A percentile compares a stretch with the other conserved stretches of the same genome.
These are phyloP conservation scores for Epichloe sylvatica DNA, from an alignment of 2,329 filamentous ascomycete species.

Conservation along the genomic window DNA sequence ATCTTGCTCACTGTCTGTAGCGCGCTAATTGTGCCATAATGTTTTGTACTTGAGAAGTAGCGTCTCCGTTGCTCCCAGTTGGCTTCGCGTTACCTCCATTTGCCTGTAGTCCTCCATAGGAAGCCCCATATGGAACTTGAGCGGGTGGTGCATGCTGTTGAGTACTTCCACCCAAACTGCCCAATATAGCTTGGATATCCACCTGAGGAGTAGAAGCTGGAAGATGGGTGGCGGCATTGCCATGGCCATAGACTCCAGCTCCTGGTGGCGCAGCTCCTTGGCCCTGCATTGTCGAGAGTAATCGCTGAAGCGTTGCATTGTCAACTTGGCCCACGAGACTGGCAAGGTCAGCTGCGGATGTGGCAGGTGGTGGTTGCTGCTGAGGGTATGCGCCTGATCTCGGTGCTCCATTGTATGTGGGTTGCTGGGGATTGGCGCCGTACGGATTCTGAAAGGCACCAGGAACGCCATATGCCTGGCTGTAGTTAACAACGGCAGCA, in stretches of 20 bases:
- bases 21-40: slow-evolving; percentile 61
- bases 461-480: slow-evolving; percentile 16
- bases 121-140: slow-evolving; percentile 15
- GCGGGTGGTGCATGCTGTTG: slow-evolving; percentile 11
- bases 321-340: slow-evolving; percentile 56
- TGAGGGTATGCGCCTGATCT: slow-evolving; percentile 19
- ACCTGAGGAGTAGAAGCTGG: slow-evolving; percentile 18
- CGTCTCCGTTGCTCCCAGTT: slow-evolving; percentile 16
- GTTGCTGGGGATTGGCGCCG: slow-evolving; percentile 14
- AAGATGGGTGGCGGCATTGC: slow-evolving; percentile 5
- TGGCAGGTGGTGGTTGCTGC: slow-evolving; percentile 22
- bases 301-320: slow-evolving; percentile 52
- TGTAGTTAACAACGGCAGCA: slow-evolving; percentile 14
- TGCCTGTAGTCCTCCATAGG: slow-evolving; percentile 18
- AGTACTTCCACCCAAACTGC: slow-evolving; percentile 21
- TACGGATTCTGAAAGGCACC: slow-evolving; percentile 20
- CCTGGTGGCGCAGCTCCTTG: neutral
- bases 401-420: slow-evolving; percentile 13
- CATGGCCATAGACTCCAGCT: slow-evolving; percentile 4
- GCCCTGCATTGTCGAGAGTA: slow-evolving; percentile 45
- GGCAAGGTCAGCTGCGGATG: slow-evolving; percentile 38
- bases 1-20: slow-evolving; percentile 36
- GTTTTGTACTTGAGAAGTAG: slow-evolving; percentile 48
- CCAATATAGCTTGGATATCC: slow-evolving; percentile 34
- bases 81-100: slow-evolving; percentile 13